Base-by-base conservation (phyloP, 495 filamentous ascomycete genomes). In the Xylaria intraflava region DNA sequence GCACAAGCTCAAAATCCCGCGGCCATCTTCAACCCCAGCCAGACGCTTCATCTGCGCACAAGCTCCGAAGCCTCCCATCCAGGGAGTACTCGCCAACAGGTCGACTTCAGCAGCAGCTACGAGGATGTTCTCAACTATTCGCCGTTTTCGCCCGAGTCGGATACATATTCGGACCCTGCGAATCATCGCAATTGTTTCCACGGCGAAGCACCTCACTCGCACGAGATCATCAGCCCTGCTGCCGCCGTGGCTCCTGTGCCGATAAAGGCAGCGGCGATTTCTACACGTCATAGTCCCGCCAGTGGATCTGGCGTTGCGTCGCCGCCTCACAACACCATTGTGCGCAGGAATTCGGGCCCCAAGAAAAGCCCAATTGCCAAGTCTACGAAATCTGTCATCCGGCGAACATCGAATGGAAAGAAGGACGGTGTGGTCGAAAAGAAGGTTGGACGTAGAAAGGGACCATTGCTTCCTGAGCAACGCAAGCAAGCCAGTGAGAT, bases 401-500 rank as follows among this genome's bases (percentile, higher is more conserved):
- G 86, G 50, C 83, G 88, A 60, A 84, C 84, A 42, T 84, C 86
- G 39, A 82, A 76, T 35, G 82, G 83, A 41, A 94, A 93, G 72
- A 86, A 89, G 62, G 81, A 85, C 46, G 76, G 76, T 7, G 65
- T 66, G 0, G 81, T 79, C 22, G 89, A 95, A 78, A 95, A 95
- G 81, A 87, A 87, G 56, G 86, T 96, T 33, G 90, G 90, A 40
- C 83, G 87, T 65, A 78, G 90, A 62, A 86, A 84, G 64, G 90
- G 90, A 23, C 90, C 90, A 19, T 81, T 96, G 51, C 80, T 88
- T 59, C 89, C 89, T n/a, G 90, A 96, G 58, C 90, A 95, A 69
- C 82, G 90, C 50, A 91, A 93, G 72, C 90, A 95, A 71, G 90
- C 90, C 29, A 88, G 87, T 56, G 90, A 95, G 71, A 96, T 96